Percentiles rank a stretch among this genome's conserved stretches.
Evolutionary conservation across 768 basidiomycete species (phyloP).

Genomic region (Cantharellus cinnabarinus): DNA sequence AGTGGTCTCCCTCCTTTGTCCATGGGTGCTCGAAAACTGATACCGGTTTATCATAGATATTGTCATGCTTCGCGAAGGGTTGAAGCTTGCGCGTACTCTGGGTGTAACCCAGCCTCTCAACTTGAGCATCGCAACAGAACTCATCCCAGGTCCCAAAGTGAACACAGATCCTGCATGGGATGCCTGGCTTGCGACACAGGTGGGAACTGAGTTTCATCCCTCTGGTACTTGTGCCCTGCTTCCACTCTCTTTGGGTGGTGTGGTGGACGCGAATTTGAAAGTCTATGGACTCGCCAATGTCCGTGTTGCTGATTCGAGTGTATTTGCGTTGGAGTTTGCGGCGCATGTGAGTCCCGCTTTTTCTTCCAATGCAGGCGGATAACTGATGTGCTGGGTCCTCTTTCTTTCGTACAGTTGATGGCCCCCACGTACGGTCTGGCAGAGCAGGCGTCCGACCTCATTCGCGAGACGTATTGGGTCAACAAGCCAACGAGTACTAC

Average conservation of each 20-base stretch:
- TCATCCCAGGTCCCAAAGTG: constrained; percentile 29
- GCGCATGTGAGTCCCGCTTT: constrained; percentile 21
- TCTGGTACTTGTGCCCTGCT: constrained; percentile 17
- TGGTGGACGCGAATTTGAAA: constrained; percentile 15
- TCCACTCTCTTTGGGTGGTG: constrained; percentile 21
- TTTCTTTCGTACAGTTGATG: constrained; percentile 10
- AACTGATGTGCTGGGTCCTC: constrained; percentile 11
- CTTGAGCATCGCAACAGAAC: constrained; percentile 25
- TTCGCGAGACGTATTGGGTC: constrained; percentile 13
- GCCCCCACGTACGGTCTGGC: constrained; percentile 25
- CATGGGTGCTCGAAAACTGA: neutral
- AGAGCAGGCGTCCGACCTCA: constrained; percentile 27
- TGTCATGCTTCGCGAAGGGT: constrained; percentile 32
- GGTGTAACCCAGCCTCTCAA: constrained; percentile 32
- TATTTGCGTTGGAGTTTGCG: constrained; percentile 16
- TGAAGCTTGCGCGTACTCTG: constrained; percentile 39
- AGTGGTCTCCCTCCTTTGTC: constrained; percentile 1
- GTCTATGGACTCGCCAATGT: constrained; percentile 19
- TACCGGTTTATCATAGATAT: constrained; percentile 17
- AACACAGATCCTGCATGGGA: constrained; percentile 37
- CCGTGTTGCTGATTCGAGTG: constrained; percentile 13
- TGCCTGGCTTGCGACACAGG: constrained; percentile 24
- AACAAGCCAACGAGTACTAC: no score
- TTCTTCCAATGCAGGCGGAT: constrained; percentile 2
- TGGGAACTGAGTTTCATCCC: constrained; percentile 1